These are phyloP conservation scores for Acanthamoeba healyi DNA, from an alignment of 208 protist genomes.

Conservation along the genomic window DNA sequence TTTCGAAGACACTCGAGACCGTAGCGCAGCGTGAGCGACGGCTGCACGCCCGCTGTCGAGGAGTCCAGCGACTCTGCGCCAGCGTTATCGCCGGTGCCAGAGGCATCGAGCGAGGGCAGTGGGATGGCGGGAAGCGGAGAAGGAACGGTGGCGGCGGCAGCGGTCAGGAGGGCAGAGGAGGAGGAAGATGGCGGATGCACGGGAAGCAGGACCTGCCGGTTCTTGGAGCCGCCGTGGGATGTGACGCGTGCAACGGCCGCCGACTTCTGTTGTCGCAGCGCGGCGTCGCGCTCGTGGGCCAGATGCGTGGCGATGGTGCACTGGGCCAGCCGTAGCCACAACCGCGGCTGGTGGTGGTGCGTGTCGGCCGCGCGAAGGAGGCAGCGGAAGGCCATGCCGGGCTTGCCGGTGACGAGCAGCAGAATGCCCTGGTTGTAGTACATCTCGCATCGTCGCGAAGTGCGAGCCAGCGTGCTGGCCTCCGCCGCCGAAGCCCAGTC, in stretches of 20 bases:
- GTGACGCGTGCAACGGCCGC: too few species aligned
- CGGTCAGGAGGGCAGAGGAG: background rate
- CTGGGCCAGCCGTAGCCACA: conserved; percentile 72
- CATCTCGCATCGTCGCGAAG: conserved; percentile 2
- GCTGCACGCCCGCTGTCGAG: background rate
- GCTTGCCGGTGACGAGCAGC: conserved; percentile 49
- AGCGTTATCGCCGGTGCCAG: background rate
- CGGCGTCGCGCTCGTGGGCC: background rate
- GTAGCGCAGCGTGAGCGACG: conserved; percentile 30
- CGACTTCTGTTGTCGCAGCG: too few species aligned
- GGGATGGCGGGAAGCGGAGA: background rate
- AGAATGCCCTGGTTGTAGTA: conserved; percentile 61
- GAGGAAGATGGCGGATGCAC: background rate
- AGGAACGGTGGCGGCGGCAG: background rate
- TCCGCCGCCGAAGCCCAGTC: background rate
- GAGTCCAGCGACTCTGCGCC: background rate
- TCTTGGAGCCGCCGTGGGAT: too few species aligned
- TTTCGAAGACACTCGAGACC: conserved; percentile 56
- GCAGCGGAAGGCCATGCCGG: conserved; percentile 36
- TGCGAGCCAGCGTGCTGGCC: background rate
- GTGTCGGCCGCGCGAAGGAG: background rate
- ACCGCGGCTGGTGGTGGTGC: background rate
- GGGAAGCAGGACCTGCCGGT: too few species aligned
- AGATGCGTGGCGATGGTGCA: conserved; percentile 14
- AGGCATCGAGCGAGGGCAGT: background rate